These are phyloP conservation scores for Gamarada debralockiae DNA, from an alignment of 495 filamentous ascomycete genomes.

Conservation along the genomic window DNA sequence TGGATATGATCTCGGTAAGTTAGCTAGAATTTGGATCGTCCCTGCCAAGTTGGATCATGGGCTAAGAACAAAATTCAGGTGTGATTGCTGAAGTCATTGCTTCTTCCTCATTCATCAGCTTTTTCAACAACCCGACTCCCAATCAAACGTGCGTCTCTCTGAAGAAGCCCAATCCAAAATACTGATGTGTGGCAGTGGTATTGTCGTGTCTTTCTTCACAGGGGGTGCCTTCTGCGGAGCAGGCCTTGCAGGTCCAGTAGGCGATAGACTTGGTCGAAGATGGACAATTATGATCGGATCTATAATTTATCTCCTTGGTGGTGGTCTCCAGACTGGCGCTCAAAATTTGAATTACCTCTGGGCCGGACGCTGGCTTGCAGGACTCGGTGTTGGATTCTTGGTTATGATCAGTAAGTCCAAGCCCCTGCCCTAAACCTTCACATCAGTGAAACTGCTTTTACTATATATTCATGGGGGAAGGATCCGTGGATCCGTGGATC, in stretches of 20 bases:
- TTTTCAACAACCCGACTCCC: conserved; percentile 35
- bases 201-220: conserved; percentile 68
- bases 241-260: conserved; percentile 41
- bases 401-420: conserved; percentile 36
- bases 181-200: conserved; percentile 38
- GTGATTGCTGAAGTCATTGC: conserved; percentile 54
- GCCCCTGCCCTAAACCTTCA: too few species aligned
- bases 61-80: conserved; percentile 28
- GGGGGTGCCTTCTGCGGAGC: conserved; percentile 57
- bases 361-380: conserved; percentile 42
- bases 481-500: too few species aligned
- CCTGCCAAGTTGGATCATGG: neutral
- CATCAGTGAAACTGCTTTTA: too few species aligned
- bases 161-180: neutral
- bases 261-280: conserved; percentile 30
- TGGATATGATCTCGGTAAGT: conserved; percentile 29
- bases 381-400: conserved; percentile 52
- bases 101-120: conserved; percentile 6
- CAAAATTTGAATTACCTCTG: conserved; percentile 33
- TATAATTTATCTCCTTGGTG: conserved; percentile 34
- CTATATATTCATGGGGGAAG: too few species aligned
- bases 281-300: conserved; percentile 34
- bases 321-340: conserved; percentile 36
- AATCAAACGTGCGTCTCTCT: conserved; percentile 44
- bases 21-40: conserved; percentile 15